Evolutionary conservation across 345 rosid genomes (phyloP).

Genomic region (Moricandia arvensis): DNA sequence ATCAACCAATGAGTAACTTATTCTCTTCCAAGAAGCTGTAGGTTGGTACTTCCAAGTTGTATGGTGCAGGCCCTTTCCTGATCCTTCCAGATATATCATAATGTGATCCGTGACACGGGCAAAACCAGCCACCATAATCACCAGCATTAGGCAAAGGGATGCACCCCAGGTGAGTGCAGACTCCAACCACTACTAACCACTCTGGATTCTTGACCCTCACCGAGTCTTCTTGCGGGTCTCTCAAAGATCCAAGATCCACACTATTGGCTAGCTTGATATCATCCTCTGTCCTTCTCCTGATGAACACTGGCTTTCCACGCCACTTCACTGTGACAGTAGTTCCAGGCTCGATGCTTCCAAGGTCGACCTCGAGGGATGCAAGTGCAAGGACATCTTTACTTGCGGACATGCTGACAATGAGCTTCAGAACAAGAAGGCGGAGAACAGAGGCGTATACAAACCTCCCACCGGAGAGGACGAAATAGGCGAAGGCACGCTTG

Average conservation of each 20-base stretch:
- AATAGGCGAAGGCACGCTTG: conserved; percentile 95
- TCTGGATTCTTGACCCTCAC: conserved; percentile 87
- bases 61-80: conserved; percentile 95
- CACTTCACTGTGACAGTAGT: conserved; percentile 92
- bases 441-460: conserved; percentile 78
- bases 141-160: conserved; percentile 98
- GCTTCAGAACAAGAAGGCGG: conserved; percentile 81
- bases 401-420: conserved; percentile 91
- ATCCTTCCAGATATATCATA: conserved; percentile 93
- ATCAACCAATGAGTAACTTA: conserved; percentile 78
- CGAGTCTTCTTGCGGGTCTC: conserved; percentile 80
- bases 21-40: conserved; percentile 85
- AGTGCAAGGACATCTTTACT: conserved; percentile 94
- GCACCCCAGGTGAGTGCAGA: conserved; percentile 96
- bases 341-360: conserved; percentile 83
- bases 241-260: conserved; percentile 71
- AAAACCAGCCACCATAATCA: conserved; percentile 96
- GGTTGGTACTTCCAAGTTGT: conserved; percentile 86
- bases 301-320: conserved; percentile 98
- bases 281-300: conserved; percentile 88
- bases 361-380: conserved; percentile 95
- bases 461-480: conserved; percentile 87
- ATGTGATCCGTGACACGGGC: conserved; percentile 98
- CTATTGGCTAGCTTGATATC: conserved; percentile 85
- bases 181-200: conserved; percentile 90